Evolutionary conservation across 164 flowering plant genomes (phyloP).

Genomic region (Kingdonia uniflora): DNA sequence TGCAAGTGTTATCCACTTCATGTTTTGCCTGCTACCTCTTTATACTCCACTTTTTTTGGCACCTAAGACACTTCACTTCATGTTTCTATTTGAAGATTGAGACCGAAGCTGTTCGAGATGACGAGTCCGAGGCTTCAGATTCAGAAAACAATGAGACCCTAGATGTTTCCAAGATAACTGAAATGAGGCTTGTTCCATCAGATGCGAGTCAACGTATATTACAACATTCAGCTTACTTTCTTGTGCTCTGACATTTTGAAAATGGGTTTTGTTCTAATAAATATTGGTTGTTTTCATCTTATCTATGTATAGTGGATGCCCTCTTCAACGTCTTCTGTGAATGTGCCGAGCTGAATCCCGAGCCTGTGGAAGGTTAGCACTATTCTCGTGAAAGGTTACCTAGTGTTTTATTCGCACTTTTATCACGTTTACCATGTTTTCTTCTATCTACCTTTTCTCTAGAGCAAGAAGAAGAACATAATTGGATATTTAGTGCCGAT

Average conservation of each 20-base stretch:
- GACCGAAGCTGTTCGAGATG: slow-evolving; percentile 48
- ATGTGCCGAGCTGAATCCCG: slow-evolving; percentile 94
- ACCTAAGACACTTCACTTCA: neutral
- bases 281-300: neutral
- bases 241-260: no score
- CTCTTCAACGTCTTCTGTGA: slow-evolving; percentile 71
- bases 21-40: no score
- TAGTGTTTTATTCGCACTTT: neutral
- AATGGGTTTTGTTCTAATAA: neutral
- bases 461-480: slow-evolving; percentile 56
- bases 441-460: slow-evolving; percentile 4
- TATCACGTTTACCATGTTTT: no score
- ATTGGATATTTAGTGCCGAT: slow-evolving; percentile 82
- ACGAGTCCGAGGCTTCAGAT: slow-evolving; percentile 52
- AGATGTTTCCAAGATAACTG: slow-evolving; percentile 59
- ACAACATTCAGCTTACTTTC: neutral
- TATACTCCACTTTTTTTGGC: no score
- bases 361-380: slow-evolving; percentile 52
- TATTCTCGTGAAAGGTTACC: neutral
- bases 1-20: no score
- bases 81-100: slow-evolving; percentile 52
- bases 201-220: slow-evolving; percentile 64
- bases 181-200: slow-evolving; percentile 90
- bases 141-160: slow-evolving; percentile 37
- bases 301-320: slow-evolving; percentile 48